A percentile compares a stretch with the other conserved stretches of the same genome.
Conservation (phyloP, 208 protist species). For the Crithidia brevicula region DNA sequence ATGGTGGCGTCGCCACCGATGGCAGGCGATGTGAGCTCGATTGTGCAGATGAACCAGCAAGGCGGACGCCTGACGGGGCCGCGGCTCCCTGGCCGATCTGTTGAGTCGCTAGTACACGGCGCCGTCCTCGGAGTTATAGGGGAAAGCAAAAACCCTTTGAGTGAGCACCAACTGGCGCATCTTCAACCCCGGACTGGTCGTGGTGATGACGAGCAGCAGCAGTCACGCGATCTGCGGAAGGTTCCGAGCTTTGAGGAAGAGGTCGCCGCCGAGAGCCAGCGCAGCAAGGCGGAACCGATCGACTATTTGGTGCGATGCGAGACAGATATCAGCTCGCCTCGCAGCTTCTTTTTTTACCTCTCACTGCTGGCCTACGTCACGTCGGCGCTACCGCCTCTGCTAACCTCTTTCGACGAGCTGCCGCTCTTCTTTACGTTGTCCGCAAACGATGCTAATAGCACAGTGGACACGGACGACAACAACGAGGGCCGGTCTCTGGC, state of each 20-base stretch:
- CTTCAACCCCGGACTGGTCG: too few species aligned
- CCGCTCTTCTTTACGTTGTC: constrained; percentile 23
- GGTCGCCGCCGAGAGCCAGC: not conserved
- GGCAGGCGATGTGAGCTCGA: too few species aligned
- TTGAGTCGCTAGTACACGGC: constrained; percentile 10
- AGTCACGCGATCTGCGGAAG: too few species aligned
- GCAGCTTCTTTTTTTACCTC: constrained; percentile 34
- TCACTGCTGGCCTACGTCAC: constrained; percentile 32
- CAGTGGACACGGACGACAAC: not conserved
- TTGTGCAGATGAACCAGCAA: too few species aligned
- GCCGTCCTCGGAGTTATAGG: not conserved
- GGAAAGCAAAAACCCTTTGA: too few species aligned
- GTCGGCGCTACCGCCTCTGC: constrained; percentile 28
- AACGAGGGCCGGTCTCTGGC: not conserved
- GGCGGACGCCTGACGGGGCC: too few species aligned
- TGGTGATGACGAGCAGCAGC: not conserved
- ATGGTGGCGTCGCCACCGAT: too few species aligned
- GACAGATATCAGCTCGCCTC: constrained; percentile 11
- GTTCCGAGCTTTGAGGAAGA: constrained; percentile 6
- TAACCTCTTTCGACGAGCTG: constrained; percentile 25
- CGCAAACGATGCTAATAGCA: not conserved
- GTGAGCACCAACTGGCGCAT: too few species aligned
- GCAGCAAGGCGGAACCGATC: not conserved
- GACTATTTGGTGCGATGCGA: constrained; percentile 27
- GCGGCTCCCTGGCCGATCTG: not conserved